Percentiles rank a stretch among this genome's conserved stretches.
These are phyloP conservation scores for Stachybotrys echinatus DNA, from an alignment of 2,329 filamentous ascomycete genomes.

Conservation along the genomic window DNA sequence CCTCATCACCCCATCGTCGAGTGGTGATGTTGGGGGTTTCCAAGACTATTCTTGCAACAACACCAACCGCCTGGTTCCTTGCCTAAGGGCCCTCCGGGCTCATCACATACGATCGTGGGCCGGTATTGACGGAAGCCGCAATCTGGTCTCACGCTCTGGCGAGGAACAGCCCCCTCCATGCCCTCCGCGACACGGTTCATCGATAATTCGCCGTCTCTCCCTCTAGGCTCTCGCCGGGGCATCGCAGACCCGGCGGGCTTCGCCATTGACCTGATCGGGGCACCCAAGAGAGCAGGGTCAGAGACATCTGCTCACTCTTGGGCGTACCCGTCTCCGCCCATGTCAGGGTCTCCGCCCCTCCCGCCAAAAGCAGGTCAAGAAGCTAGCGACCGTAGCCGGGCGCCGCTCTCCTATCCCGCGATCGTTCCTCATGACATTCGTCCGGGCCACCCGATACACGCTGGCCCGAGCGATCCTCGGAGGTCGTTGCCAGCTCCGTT, in stretches of 20 bases:
- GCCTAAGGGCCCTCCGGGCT: not conserved
- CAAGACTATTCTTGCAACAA: not conserved
- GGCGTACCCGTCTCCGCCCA: constrained; percentile 68
- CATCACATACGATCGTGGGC: not conserved
- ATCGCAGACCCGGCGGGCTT: constrained; percentile 49
- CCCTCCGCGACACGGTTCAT: constrained; percentile 40
- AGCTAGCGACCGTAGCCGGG: constrained; percentile 48
- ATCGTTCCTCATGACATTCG: constrained; percentile 45
- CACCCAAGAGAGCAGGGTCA: constrained; percentile 43
- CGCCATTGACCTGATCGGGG: constrained; percentile 39
- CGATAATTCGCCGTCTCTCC: constrained; percentile 36
- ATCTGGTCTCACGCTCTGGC: not conserved
- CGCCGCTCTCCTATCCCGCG: constrained; percentile 35
- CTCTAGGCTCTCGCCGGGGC: constrained; percentile 55
- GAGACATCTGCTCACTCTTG: constrained; percentile 50
- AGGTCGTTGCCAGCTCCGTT: constrained; percentile 16
- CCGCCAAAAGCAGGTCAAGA: constrained; percentile 55
- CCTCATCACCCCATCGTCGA: not conserved
- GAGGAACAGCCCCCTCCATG: constrained; percentile 40
- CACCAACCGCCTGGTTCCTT: not conserved
- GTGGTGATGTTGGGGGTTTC: not conserved
- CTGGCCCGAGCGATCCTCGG: constrained; percentile 13
- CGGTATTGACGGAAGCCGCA: not conserved
- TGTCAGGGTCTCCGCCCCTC: constrained; percentile 63
- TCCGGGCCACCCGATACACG: constrained; percentile 29